These are phyloP conservation scores for Trichoderma citrinoviride DNA, from an alignment of 2,329 filamentous ascomycete genomes.

Conservation along the genomic window DNA sequence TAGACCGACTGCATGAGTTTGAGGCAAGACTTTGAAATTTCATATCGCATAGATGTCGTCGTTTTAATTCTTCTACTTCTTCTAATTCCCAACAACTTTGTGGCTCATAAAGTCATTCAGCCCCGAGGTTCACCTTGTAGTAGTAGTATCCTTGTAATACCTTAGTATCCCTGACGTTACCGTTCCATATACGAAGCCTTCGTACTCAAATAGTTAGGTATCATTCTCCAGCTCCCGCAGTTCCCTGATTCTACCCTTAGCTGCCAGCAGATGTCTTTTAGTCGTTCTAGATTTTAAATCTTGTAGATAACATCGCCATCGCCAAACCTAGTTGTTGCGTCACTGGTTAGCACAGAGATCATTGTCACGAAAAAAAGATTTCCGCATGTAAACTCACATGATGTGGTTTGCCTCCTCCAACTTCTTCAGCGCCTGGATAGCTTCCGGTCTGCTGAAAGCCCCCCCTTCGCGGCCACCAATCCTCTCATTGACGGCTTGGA, in stretches of 20 bases:
- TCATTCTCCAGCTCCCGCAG: neutral
- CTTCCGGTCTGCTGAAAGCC: conserved; percentile 69
- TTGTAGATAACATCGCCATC: conserved; percentile 68
- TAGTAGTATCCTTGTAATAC: neutral
- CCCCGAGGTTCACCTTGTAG: neutral
- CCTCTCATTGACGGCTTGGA: conserved; percentile 75
- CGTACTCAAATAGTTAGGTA: neutral
- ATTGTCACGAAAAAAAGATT: neutral
- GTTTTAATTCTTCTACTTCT: neutral
- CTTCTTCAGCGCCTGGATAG: conserved; percentile 69
- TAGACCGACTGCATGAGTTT: conserved; percentile 53
- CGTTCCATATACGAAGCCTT: neutral
- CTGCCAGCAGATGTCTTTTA: neutral
- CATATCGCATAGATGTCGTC: conserved; percentile 14
- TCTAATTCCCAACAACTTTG: conserved; percentile 3
- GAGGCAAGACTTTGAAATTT: conserved; percentile 38
- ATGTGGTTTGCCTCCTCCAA: conserved; percentile 85
- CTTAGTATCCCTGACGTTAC: too few relatives aligned
- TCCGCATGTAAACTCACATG: conserved; percentile 64
- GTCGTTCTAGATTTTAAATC: conserved; percentile 45
- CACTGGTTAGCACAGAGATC: neutral
- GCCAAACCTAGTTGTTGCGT: conserved; percentile 45
- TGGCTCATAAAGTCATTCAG: neutral
- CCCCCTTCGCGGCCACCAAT: conserved; percentile 53
- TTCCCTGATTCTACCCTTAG: neutral